Evolutionary conservation across 306 rosid species (phyloP).

Genomic region (Adenanthera pavonina): DNA sequence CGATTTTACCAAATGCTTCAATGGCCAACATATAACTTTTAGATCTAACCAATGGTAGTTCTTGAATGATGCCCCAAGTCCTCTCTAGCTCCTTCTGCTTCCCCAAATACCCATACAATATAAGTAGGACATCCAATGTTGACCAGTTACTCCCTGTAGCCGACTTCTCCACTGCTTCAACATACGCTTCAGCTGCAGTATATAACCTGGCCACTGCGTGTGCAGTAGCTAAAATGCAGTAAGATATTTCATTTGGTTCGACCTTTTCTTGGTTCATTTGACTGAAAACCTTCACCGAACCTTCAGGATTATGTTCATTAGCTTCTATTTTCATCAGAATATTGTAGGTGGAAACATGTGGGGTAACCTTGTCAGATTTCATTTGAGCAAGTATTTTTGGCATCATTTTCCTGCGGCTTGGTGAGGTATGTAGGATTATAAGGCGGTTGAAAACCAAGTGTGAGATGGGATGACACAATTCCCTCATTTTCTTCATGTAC

Average conservation of each 20-base stretch:
- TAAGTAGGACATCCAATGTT: conserved; percentile 73
- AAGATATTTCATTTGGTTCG: conserved; percentile 86
- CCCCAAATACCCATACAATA: conserved; percentile 75
- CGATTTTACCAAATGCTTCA: conserved; percentile 86
- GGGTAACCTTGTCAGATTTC: conserved; percentile 83
- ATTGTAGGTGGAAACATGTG: conserved; percentile 86
- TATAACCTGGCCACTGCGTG: conserved; percentile 79
- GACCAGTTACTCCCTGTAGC: conserved; percentile 80
- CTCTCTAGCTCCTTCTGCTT: conserved; percentile 75
- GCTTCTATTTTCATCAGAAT: conserved; percentile 96
- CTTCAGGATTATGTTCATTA: conserved; percentile 74
- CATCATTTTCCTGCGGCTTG: conserved; percentile 59
- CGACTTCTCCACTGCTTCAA: conserved; percentile 78
- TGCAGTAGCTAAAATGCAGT: conserved; percentile 82
- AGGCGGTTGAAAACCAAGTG: conserved; percentile 89
- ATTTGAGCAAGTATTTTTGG: conserved; percentile 75
- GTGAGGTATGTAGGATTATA: conserved; percentile 74
- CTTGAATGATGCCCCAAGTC: conserved; percentile 67
- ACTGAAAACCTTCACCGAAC: conserved; percentile 62
- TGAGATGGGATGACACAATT: conserved; percentile 71
- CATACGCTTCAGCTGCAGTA: conserved; percentile 75
- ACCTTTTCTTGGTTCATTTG: conserved; percentile 70
- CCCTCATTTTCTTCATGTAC: conserved; percentile 94
- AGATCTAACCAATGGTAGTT: conserved; percentile 69
- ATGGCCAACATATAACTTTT: conserved; percentile 80